Evolutionary conservation across 306 rosid species (phyloP).

Genomic region (Vigna reflexopilosa): DNA sequence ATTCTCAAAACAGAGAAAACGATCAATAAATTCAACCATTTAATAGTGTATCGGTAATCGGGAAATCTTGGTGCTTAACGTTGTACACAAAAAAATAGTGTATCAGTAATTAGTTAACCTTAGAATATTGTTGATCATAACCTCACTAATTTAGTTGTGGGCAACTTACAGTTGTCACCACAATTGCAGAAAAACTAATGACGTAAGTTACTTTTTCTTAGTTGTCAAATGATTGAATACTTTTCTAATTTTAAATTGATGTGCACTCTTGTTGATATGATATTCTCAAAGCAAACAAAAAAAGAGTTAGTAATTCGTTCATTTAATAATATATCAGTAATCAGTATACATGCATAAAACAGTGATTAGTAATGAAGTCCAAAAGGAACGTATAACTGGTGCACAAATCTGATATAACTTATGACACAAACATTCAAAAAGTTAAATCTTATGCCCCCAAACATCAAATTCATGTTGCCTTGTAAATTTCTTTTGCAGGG

Average conservation of each 20-base stretch:
- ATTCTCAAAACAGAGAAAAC: slow-evolving; percentile 20
- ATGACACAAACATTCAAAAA: slow-evolving; percentile 17
- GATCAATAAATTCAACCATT: slow-evolving; percentile 19
- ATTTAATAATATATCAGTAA: neutral
- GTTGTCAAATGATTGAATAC: neutral
- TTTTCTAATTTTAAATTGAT: neutral
- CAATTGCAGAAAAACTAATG: neutral
- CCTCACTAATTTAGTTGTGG: neutral
- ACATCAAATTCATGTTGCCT: neutral
- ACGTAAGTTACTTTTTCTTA: too few relatives aligned
- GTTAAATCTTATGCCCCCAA: slow-evolving; percentile 24
- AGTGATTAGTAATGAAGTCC: neutral
- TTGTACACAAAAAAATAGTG: too few relatives aligned
- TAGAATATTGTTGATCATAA: too few relatives aligned
- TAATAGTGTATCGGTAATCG: slow-evolving; percentile 22
- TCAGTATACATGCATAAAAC: neutral
- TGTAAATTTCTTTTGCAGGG: slow-evolving; percentile 57
- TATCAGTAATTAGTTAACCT: too few relatives aligned
- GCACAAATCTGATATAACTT: neutral
- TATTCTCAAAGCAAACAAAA: neutral
- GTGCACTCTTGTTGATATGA: neutral
- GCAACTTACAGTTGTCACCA: neutral
- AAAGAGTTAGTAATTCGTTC: neutral
- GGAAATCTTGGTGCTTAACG: neutral
- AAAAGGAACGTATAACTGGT: slow-evolving; percentile 26